phyloP scores from a whole-genome alignment of 1,284 basidiomycete species.

The Moesziomyces sp. region DNA sequence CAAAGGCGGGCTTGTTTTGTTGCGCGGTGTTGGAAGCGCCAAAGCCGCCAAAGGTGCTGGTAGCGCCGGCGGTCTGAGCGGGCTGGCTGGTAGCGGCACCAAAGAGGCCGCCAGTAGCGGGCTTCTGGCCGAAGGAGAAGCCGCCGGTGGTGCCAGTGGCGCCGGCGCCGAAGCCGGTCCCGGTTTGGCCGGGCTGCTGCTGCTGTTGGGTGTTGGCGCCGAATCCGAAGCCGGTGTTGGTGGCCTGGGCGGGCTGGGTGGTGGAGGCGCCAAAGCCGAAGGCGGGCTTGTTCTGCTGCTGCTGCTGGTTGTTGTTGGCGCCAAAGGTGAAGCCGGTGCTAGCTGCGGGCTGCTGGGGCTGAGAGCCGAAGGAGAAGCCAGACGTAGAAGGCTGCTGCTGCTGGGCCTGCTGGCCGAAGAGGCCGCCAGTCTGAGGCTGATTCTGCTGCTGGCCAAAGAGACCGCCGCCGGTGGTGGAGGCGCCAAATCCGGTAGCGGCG shows the following conservation, averaged over 20 bases:
- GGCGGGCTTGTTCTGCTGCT: conserved; percentile 50
- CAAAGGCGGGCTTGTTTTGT: conserved; percentile 62
- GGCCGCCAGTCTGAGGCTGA: conserved; percentile 57
- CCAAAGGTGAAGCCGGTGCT: conserved; percentile 55
- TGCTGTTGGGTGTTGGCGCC: conserved; percentile 43
- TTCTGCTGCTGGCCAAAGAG: conserved; percentile 62
- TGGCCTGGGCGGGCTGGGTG: conserved; percentile 37
- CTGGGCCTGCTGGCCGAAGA: conserved; percentile 58
- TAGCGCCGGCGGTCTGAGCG: conserved; percentile 49
- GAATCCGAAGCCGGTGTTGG: conserved; percentile 48
- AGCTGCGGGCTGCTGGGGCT: conserved; percentile 62
- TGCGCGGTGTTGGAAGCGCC: conserved; percentile 46
- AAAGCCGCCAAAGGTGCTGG: conserved; percentile 57
- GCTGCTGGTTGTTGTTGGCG: conserved; percentile 41
- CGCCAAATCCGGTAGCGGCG: conserved; percentile 48
- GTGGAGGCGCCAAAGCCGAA: conserved; percentile 55
- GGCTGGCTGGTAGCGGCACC: conserved; percentile 64
- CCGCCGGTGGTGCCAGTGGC: conserved; percentile 41
- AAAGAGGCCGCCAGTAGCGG: conserved; percentile 71
- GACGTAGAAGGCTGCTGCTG: conserved; percentile 51
- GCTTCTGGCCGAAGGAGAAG: conserved; percentile 54
- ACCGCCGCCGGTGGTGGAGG: conserved; percentile 55
- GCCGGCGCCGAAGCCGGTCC: conserved; percentile 45
- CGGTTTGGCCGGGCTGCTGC: conserved; percentile 21
- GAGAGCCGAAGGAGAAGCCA: conserved; percentile 59